A percentile compares a stretch with the other conserved stretches of the same genome.
These are phyloP conservation scores for Tetrahymena elliotti DNA, from an alignment of 73 alveolate genomes.

Conservation along the genomic window DNA sequence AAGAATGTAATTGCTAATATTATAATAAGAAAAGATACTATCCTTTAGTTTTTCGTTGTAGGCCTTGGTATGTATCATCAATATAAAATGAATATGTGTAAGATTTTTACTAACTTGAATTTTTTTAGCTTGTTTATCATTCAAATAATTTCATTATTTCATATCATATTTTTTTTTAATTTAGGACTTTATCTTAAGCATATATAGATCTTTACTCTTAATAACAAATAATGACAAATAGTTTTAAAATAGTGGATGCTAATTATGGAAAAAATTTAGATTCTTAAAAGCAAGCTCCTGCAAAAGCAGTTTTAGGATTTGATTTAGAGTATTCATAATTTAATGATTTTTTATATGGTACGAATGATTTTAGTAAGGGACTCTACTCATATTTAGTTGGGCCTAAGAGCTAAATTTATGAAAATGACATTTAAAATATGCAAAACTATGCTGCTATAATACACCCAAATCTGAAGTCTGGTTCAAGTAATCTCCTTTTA, in stretches of 20 bases:
- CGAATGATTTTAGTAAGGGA: not conserved
- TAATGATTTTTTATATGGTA: not conserved
- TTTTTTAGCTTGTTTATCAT: too few relatives aligned
- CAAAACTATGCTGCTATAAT: not conserved
- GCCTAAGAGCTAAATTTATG: not conserved
- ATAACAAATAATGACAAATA: not conserved
- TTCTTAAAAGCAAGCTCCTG: not conserved
- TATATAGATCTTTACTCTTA: not conserved
- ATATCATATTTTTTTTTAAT: too few relatives aligned
- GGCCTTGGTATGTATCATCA: not conserved
- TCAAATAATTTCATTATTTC: too few relatives aligned
- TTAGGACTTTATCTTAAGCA: not conserved
- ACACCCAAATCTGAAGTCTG: not conserved
- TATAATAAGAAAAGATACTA: not conserved
- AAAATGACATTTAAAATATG: not conserved
- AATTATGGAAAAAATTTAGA: not conserved
- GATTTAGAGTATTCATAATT: not conserved
- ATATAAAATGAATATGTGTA: not conserved
- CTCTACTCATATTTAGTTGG: not conserved
- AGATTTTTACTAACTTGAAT: too few relatives aligned
- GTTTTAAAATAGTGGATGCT: not conserved
- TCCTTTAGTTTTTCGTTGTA: not conserved
- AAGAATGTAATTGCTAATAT: not conserved
- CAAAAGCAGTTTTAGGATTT: not conserved
- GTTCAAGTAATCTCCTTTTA: not conserved